phyloP scores from a whole-genome alignment of 2,329 filamentous ascomycete species.

The Chaetothyriales sp. region DNA sequence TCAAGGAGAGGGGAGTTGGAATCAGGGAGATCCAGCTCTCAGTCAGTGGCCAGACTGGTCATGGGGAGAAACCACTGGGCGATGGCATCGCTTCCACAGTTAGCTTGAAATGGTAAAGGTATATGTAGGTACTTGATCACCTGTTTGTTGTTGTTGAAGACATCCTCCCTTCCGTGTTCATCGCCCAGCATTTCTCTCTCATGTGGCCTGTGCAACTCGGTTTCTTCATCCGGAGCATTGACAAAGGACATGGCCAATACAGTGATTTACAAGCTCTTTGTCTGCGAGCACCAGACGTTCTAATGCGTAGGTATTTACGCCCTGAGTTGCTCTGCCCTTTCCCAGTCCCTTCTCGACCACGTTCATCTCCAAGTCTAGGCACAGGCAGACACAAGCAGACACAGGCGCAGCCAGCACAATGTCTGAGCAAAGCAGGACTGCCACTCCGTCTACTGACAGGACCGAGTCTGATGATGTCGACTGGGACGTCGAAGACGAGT shows the following conservation, averaged over 20 bases:
- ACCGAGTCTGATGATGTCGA: background rate
- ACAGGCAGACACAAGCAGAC: too few relatives aligned
- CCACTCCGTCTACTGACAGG: background rate
- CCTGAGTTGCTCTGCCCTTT: too few relatives aligned
- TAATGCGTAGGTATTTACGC: background rate
- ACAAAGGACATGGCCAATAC: background rate
- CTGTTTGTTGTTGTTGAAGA: too few relatives aligned
- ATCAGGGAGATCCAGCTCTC: constrained; percentile 10
- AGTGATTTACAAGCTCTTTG: background rate
- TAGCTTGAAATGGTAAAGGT: background rate
- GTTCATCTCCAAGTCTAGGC: too few relatives aligned
- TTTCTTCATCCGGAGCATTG: background rate
- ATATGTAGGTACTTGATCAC: background rate
- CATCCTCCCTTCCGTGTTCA: background rate
- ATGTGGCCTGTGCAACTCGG: background rate
- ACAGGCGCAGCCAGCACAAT: background rate
- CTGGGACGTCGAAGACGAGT: background rate
- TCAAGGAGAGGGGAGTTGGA: constrained; percentile 10
- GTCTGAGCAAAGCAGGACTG: background rate
- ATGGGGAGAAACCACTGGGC: constrained; percentile 7
- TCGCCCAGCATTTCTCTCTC: background rate
- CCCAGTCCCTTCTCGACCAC: too few relatives aligned
- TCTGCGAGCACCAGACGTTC: background rate
- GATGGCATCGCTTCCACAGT: constrained; percentile 8
- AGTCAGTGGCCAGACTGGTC: constrained; percentile 4